Percentiles rank a stretch among this genome's conserved stretches.
Evolutionary conservation across 163 green algal genomes (phyloP).

Genomic region (Coccomyxa subellipsoidea): DNA sequence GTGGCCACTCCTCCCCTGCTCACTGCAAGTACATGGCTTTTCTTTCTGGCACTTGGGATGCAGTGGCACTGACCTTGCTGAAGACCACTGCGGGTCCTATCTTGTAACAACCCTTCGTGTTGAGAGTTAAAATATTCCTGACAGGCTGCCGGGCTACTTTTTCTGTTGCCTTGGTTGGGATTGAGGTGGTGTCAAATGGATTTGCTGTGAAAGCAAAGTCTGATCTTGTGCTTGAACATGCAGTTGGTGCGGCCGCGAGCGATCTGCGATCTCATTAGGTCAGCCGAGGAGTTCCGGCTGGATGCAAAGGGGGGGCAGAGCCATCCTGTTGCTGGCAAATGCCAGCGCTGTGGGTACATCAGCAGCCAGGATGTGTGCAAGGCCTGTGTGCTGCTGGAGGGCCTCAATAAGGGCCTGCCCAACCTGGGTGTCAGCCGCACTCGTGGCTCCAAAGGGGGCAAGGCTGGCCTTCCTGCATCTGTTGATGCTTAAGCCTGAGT

Average conservation of each 20-base stretch:
- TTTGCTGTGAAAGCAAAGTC: not conserved
- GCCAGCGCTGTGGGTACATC: conserved; percentile 88
- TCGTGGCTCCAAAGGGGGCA: not conserved
- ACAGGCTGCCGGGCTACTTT: too few species aligned
- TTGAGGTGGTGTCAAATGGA: too few species aligned
- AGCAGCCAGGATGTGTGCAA: conserved; percentile 88
- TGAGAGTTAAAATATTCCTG: too few species aligned
- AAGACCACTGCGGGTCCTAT: too few species aligned
- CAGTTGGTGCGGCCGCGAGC: conserved; percentile 74
- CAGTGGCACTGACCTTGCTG: too few species aligned
- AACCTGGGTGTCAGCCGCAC: conserved; percentile 42
- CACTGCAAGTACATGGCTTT: too few species aligned
- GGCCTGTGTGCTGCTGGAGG: conserved; percentile 91
- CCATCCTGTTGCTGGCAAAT: conserved; percentile 52
- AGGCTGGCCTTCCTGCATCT: not conserved
- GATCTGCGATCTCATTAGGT: conserved; percentile 92
- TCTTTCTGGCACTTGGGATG: too few species aligned
- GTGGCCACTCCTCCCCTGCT: too few species aligned
- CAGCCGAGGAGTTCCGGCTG: conserved; percentile 74
- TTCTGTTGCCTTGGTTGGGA: too few species aligned
- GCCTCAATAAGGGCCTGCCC: conserved; percentile 76
- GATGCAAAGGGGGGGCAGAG: not conserved
- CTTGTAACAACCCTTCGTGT: too few species aligned
- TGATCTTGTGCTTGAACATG: not conserved
- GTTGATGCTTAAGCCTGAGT: not conserved